phyloP scores from a whole-genome alignment of 2,329 filamentous ascomycete species.

The Trichoderma endophyticum region DNA sequence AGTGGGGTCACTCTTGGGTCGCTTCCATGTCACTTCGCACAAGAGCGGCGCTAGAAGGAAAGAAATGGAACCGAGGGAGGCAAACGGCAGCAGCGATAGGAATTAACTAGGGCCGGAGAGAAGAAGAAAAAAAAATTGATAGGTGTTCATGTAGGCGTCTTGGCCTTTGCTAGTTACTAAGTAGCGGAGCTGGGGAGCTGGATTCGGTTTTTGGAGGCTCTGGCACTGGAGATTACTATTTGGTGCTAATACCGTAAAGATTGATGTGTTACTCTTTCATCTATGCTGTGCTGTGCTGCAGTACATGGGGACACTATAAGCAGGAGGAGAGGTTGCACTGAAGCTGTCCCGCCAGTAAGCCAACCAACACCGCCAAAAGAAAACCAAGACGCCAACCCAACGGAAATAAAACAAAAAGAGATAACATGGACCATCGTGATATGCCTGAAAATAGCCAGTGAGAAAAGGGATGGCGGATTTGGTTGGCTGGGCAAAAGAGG shows the following conservation, averaged over 20 bases:
- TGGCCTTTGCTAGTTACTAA: not conserved
- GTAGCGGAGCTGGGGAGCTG: not conserved
- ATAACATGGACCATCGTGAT: not conserved
- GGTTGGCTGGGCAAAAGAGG: not conserved
- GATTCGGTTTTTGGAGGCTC: not conserved
- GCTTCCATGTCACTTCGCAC: not conserved
- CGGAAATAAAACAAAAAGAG: not conserved
- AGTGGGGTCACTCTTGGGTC: conserved; percentile 2
- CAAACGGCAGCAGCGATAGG: not conserved
- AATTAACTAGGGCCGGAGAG: not conserved
- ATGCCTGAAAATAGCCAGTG: not conserved
- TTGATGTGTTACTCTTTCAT: not conserved
- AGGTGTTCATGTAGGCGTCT: not conserved
- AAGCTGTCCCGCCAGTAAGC: not conserved
- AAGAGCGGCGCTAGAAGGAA: not conserved
- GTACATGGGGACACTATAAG: not conserved
- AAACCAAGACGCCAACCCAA: not conserved
- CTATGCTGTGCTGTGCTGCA: not conserved
- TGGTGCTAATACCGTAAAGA: too few relatives aligned
- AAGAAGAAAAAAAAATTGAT: not conserved
- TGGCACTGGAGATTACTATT: not conserved
- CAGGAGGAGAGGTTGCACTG: not conserved
- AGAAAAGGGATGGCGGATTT: not conserved
- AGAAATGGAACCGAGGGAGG: not conserved
- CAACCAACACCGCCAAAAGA: not conserved